Base-by-base conservation (phyloP, 202 grass and related monocot species). In the Miscanthus sacchariflorus region DNA sequence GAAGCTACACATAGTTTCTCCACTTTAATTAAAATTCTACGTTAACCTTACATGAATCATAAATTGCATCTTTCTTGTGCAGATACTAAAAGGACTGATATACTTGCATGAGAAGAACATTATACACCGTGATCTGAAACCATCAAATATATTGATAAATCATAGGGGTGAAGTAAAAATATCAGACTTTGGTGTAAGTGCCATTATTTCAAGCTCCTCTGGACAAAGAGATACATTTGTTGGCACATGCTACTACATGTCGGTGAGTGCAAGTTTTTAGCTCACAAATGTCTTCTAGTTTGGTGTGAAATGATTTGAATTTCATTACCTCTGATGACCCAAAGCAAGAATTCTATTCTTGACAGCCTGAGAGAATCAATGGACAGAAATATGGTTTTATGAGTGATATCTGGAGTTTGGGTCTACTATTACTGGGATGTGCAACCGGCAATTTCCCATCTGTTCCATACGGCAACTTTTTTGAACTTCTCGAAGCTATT, bases 341-440 rank as follows among this genome's bases (percentile, higher is more conserved):
- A 7, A 42, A 42, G 40, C 40, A 6, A 42, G 6, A 42, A 30
- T 30, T 30, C 28, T 30, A 30, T 30, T 30, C 28, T 42, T 96
- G 74, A 87, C 83, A 98, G 96, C 96, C 96, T 44, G 96, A 98
- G 90, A 93, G 96, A 86, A 98, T 98, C 45, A 91, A 56, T 83
- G 89, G 89, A 19, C 9, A 90, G 74, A 98, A 74, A 79, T 92
- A 98, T 83, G 96, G 96, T 9, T 83, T 83, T 59, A 74, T 93
- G 79, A 98, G 96, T 88, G 96, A 99, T 73, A 99, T 99, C 56
- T 96, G 96, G 96, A 99, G 96, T 87, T 81, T 99, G 48, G 96
- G 96, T 17, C 81, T 99, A 63, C 80, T 96, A 61, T 76, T 96
- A 17, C 76, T 99, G 78, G 94, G 96, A 86, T 99, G 94, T 82